A percentile compares a stretch with the other conserved stretches of the same genome.
Conservation (phyloP, 768 basidiomycete species). For the Boletus rubescentipes region DNA sequence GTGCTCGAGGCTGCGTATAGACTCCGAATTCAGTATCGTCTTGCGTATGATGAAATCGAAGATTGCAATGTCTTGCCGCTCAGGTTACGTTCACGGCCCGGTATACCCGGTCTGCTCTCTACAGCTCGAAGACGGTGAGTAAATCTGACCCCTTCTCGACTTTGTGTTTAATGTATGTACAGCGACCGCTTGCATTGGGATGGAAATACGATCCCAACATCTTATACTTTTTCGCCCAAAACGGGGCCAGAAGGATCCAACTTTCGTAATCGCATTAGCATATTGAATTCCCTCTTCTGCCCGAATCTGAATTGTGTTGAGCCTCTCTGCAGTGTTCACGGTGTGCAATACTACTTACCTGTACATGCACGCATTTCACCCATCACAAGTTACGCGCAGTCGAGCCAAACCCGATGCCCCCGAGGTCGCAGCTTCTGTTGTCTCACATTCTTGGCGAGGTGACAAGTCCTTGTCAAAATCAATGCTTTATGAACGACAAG, state of each 20-base stretch:
- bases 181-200: slow-evolving; percentile 35
- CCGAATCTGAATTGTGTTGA: slow-evolving; percentile 50
- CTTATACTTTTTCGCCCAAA: slow-evolving; percentile 10
- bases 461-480: slow-evolving; percentile 24
- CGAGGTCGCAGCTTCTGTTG: neutral
- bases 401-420: slow-evolving; percentile 20
- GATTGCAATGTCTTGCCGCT: slow-evolving; percentile 46
- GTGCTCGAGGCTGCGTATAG: slow-evolving; percentile 46
- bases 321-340: slow-evolving; percentile 50
- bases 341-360: slow-evolving; percentile 30
- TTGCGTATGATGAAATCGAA: slow-evolving; percentile 49
- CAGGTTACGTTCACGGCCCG: slow-evolving; percentile 28
- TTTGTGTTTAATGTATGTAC: slow-evolving; percentile 6
- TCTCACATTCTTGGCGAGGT: slow-evolving; percentile 5
- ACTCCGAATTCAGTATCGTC: slow-evolving; percentile 36
- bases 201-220: slow-evolving; percentile 24
- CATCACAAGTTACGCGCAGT: slow-evolving; percentile 20
- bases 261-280: slow-evolving; percentile 32
- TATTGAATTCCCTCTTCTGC: slow-evolving; percentile 47
- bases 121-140: slow-evolving; percentile 22
- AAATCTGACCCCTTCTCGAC: slow-evolving; percentile 20
- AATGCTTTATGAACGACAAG: slow-evolving; percentile 26
- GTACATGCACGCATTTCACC: slow-evolving; percentile 14
- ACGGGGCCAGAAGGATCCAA: slow-evolving; percentile 11
- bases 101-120: slow-evolving; percentile 29